phyloP scores from a whole-genome alignment of 108 stramenopile species.

The Cyclostephanos invisitatus region DNA sequence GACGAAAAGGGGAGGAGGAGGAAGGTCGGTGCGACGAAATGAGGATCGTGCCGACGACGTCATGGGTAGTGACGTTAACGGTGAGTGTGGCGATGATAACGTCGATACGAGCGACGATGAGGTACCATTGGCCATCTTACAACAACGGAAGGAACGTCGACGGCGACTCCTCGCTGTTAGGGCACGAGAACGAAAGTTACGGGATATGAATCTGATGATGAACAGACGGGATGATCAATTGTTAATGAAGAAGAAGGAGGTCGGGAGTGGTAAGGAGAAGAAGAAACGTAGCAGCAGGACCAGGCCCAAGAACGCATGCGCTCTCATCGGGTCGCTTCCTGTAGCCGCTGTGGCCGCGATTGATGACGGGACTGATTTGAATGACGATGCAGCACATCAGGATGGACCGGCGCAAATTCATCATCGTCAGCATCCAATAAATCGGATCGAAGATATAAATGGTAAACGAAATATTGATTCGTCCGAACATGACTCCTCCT shows the following conservation, averaged over 20 bases:
- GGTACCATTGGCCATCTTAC: constrained; percentile 3
- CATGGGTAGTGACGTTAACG: neutral
- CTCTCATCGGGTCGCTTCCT: neutral
- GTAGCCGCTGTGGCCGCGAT: neutral
- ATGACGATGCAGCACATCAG: neutral
- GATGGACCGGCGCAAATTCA: neutral
- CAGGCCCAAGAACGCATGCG: constrained; percentile 5
- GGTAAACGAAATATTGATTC: neutral
- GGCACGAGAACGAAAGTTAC: neutral
- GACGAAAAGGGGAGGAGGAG: too few species aligned
- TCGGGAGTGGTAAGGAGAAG: neutral
- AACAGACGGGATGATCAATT: constrained; percentile 1
- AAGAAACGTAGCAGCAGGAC: constrained; percentile 3
- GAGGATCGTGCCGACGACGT: neutral
- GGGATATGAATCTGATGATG: neutral
- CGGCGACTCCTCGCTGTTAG: neutral
- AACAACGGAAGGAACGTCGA: neutral
- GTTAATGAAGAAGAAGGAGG: neutral
- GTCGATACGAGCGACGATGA: constrained; percentile 1
- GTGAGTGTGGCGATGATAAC: neutral
- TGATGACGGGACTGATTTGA: neutral
- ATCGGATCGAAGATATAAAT: neutral
- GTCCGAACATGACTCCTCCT: neutral
- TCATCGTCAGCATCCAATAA: neutral
- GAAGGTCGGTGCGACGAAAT: neutral